Evolutionary conservation across 257 asterid genomes (phyloP).

Genomic region (Solanum arcanum): DNA sequence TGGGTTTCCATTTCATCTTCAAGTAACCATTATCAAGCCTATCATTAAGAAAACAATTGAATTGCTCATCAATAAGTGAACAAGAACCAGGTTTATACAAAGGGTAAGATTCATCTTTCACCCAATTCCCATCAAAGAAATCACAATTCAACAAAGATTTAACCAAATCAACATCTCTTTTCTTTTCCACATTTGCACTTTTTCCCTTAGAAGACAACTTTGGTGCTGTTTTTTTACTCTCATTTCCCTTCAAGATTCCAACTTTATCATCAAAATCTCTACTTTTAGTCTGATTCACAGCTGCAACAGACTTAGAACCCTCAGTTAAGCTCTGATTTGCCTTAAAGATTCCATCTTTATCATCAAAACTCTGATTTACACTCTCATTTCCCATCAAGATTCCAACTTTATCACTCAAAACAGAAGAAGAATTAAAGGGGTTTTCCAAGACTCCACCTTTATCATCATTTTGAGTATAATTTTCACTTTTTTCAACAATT

Average conservation of each 20-base stretch:
- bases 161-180: conserved; percentile 29
- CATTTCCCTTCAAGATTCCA: conserved; percentile 26
- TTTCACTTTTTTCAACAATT: neutral
- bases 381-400: conserved; percentile 23
- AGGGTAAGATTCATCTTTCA: conserved; percentile 70
- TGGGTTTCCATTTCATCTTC: conserved; percentile 77
- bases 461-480: conserved; percentile 1
- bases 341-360: conserved; percentile 23
- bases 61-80: conserved; percentile 86
- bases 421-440: conserved; percentile 9
- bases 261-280: conserved; percentile 11
- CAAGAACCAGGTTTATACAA: conserved; percentile 87
- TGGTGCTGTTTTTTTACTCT: conserved; percentile 13
- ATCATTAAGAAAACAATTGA: conserved; percentile 69
- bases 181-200: conserved; percentile 2
- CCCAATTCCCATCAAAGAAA: conserved; percentile 89
- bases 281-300: conserved; percentile 23
- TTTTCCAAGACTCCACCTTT: conserved; percentile 11
- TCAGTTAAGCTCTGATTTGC: conserved; percentile 18
- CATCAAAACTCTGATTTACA: conserved; percentile 25
- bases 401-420: conserved; percentile 19
- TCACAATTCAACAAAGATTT: conserved; percentile 49
- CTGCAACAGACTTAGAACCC: conserved; percentile 11
- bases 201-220: conserved; percentile 1
- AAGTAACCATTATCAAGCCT: conserved; percentile 62